Evolutionary conservation across 345 rosid species (phyloP).

Genomic region (Populus davidiana): DNA sequence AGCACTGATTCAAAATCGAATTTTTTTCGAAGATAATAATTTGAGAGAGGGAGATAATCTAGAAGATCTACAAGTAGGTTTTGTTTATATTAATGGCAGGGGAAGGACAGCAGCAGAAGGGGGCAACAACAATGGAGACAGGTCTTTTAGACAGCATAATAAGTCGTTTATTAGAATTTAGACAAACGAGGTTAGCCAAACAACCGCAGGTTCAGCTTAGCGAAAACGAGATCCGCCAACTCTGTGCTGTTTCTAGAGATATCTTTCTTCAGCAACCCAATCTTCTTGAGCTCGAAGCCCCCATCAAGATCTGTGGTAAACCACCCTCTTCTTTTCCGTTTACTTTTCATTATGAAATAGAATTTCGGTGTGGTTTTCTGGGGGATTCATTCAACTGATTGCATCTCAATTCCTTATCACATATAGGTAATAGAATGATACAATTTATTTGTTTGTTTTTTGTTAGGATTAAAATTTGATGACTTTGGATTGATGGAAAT

Average conservation of each 20-base stretch:
- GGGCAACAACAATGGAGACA: slow-evolving; percentile 44
- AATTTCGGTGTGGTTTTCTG: neutral
- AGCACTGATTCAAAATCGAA: neutral
- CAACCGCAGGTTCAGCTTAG: slow-evolving; percentile 72
- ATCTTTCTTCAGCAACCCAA: slow-evolving; percentile 83
- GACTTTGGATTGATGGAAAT: neutral
- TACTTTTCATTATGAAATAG: neutral
- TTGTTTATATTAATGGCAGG: slow-evolving; percentile 45
- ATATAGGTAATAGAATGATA: neutral
- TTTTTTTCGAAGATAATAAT: neutral
- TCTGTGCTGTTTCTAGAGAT: slow-evolving; percentile 57
- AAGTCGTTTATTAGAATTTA: slow-evolving; percentile 55
- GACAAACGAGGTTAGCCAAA: slow-evolving; percentile 52
- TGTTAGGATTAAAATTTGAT: neutral
- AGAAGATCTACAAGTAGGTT: slow-evolving; percentile 20
- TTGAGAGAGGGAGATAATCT: neutral
- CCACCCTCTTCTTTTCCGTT: neutral
- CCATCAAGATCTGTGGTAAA: slow-evolving; percentile 92
- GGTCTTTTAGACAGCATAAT: slow-evolving; percentile 69
- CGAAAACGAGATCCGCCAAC: slow-evolving; percentile 87
- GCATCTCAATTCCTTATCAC: neutral
- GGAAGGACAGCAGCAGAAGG: slow-evolving; percentile 43
- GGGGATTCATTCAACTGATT: neutral
- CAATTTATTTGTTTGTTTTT: neutral
- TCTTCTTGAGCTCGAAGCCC: slow-evolving; percentile 88